phyloP scores from a whole-genome alignment of 2,329 filamentous ascomycete genomes.

The Pseudogymnoascus sp. region DNA sequence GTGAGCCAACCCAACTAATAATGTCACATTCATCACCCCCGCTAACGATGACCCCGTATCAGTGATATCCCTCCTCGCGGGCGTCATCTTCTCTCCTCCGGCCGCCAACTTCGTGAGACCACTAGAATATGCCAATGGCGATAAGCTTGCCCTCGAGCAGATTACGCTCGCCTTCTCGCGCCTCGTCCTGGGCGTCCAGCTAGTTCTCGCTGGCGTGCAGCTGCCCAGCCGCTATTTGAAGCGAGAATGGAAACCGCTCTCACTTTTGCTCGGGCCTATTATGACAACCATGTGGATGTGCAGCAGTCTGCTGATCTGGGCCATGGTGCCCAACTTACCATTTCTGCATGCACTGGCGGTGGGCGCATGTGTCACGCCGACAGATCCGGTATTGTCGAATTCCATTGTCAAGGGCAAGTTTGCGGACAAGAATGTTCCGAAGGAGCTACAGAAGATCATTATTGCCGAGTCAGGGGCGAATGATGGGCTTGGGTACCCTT shows the following conservation, averaged over 20 bases:
- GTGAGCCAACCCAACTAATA: constrained; percentile 39
- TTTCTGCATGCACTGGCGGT: constrained; percentile 71
- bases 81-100: constrained; percentile 68
- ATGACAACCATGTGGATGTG: constrained; percentile 80
- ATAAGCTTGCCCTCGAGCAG: constrained; percentile 49
- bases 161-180: constrained; percentile 77
- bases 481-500: constrained; percentile 80
- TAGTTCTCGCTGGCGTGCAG: constrained; percentile 79
- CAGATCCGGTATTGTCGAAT: constrained; percentile 79
- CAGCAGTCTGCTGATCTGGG: constrained; percentile 68
- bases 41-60: background rate
- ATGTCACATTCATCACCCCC: background rate
- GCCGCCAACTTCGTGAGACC: constrained; percentile 67
- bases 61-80: constrained; percentile 75
- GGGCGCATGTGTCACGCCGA: constrained; percentile 77
- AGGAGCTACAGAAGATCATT: constrained; percentile 67
- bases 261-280: constrained; percentile 65
- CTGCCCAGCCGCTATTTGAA: constrained; percentile 71
- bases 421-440: constrained; percentile 78
- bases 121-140: constrained; percentile 58
- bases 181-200: constrained; percentile 77
- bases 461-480: constrained; percentile 74
- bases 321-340: constrained; percentile 56
- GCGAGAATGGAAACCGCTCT: constrained; percentile 65
- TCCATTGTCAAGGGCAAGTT: constrained; percentile 87